Evolutionary conservation across 192 early-diverging fungal species (phyloP).

Genomic region (Coemansia asiatica): DNA sequence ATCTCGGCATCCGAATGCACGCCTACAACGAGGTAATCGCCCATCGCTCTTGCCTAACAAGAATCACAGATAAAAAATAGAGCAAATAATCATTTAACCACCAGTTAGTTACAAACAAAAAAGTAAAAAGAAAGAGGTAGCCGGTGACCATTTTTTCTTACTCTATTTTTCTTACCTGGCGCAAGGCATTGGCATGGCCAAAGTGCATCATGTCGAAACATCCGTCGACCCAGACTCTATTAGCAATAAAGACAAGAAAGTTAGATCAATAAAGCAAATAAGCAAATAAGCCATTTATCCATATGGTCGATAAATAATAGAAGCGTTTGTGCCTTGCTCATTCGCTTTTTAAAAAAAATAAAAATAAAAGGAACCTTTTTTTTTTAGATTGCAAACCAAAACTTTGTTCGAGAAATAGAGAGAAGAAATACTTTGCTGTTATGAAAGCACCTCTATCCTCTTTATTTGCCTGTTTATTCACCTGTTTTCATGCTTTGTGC

Average conservation of each 20-base stretch:
- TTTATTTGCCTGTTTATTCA: neutral
- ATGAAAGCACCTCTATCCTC: neutral
- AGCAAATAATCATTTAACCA: neutral
- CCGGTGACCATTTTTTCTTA: neutral
- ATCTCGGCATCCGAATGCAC: slow-evolving; percentile 96
- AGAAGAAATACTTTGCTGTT: neutral
- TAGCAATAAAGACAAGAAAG: neutral
- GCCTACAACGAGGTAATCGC: slow-evolving; percentile 91
- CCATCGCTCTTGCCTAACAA: slow-evolving; percentile 85
- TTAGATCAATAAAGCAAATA: neutral
- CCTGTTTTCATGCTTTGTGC: neutral
- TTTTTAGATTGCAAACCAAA: no score
- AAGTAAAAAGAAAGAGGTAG: neutral
- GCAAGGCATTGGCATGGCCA: slow-evolving; percentile 94
- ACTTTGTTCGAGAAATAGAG: neutral
- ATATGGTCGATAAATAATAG: neutral
- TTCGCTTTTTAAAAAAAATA: no score
- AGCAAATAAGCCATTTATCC: neutral
- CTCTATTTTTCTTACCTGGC: slow-evolving; percentile 65
- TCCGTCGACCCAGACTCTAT: slow-evolving; percentile 83
- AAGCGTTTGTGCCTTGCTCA: neutral
- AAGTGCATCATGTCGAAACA: slow-evolving; percentile 98
- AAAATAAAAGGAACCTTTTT: no score
- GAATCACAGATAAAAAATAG: neutral
- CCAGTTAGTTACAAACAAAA: neutral